Conservation (phyloP, 805 yeast genomes). For the Kuraishia hungarica region DNA sequence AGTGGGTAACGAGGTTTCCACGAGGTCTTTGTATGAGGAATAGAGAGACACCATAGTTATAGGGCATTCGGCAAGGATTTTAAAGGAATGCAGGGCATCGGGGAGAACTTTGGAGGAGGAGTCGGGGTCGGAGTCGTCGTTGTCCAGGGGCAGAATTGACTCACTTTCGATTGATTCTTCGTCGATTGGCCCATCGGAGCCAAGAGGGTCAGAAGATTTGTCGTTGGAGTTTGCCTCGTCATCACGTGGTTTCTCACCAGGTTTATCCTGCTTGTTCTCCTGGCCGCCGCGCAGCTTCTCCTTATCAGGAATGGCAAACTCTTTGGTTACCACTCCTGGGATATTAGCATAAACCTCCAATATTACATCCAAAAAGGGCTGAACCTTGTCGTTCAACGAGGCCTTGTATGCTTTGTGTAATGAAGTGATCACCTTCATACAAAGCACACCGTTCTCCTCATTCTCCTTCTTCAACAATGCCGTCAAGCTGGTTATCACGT, state of each 20-base stretch:
- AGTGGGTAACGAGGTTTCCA: constrained; percentile 58
- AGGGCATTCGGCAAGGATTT: constrained; percentile 92
- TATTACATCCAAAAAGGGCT: constrained; percentile 70
- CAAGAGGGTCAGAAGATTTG: neutral
- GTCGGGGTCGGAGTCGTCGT: constrained; percentile 30
- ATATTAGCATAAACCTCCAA: constrained; percentile 71
- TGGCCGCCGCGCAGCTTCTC: too few species aligned
- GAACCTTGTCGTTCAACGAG: constrained; percentile 59
- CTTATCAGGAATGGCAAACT: constrained; percentile 41
- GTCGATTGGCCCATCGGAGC: constrained; percentile 2
- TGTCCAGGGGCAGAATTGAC: constrained; percentile 28
- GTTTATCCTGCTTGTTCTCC: too few species aligned
- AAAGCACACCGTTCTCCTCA: constrained; percentile 90
- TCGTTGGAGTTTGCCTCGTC: neutral
- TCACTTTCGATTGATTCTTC: constrained; percentile 22
- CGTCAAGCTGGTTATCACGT: constrained; percentile 52
- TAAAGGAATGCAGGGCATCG: constrained; percentile 74
- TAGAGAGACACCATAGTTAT: constrained; percentile 90
- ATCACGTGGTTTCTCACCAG: too few species aligned
- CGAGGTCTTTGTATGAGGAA: constrained; percentile 75
- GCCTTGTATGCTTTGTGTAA: constrained; percentile 79
- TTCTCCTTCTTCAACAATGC: constrained; percentile 65
- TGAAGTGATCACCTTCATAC: constrained; percentile 80
- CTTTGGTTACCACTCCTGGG: constrained; percentile 63
- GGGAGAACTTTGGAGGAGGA: constrained; percentile 41